These are phyloP conservation scores for Ulota crispa DNA, from an alignment of 225 moss, liverwort and hornwort genomes.

Conservation along the genomic window DNA sequence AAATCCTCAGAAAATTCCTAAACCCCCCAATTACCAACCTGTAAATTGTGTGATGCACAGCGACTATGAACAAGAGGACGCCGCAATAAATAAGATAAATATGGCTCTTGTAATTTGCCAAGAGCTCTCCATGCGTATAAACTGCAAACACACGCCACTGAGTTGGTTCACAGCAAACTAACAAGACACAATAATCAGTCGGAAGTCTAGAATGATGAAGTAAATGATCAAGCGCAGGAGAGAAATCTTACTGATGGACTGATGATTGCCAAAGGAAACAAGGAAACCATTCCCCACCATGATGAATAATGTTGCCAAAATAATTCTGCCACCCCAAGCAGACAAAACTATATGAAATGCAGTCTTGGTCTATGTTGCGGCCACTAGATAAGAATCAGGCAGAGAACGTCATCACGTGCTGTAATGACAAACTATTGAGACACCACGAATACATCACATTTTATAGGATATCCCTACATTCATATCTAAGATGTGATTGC, in stretches of 20 bases:
- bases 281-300: slow-evolving; percentile 93
- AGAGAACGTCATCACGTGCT: slow-evolving; percentile 11
- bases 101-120: slow-evolving; percentile 75
- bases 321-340: slow-evolving; percentile 60
- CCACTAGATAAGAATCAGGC: neutral
- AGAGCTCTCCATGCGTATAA: slow-evolving; percentile 83
- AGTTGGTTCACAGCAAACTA: slow-evolving; percentile 15
- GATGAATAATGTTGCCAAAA: slow-evolving; percentile 86
- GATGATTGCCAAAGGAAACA: slow-evolving; percentile 97
- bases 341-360: neutral
- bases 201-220: slow-evolving; percentile 5
- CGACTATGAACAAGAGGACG: slow-evolving; percentile 72
- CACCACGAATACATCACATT: neutral
- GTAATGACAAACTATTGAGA: neutral
- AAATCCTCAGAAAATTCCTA: neutral
- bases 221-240: slow-evolving; percentile 10
- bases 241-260: slow-evolving; percentile 80
- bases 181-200: slow-evolving; percentile 9
- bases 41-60: slow-evolving; percentile 78
- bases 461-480: neutral
- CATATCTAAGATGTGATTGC: neutral
- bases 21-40: slow-evolving; percentile 46
- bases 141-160: slow-evolving; percentile 54
- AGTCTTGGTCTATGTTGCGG: neutral
- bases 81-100: slow-evolving; percentile 87